Conservation (phyloP, 2,329 filamentous ascomycete species). For the Pseudogymnoascus sp. region DNA sequence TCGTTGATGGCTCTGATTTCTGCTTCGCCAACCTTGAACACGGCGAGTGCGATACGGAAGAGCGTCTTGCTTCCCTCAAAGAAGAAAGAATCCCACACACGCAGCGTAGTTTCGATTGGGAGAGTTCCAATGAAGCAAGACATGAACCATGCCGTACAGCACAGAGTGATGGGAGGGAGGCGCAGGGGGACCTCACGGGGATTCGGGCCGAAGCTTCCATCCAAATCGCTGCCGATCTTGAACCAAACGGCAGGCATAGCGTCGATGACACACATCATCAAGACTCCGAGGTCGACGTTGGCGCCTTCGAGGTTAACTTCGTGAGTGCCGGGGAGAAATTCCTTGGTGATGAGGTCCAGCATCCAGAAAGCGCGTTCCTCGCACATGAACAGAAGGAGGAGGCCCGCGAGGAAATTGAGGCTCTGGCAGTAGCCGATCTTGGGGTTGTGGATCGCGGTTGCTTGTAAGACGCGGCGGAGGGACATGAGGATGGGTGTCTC, state of each 20-base stretch:
- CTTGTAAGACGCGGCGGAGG: conserved; percentile 76
- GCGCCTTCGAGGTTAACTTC: conserved; percentile 84
- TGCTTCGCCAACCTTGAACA: conserved; percentile 80
- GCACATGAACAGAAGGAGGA: conserved; percentile 79
- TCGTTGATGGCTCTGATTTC: conserved; percentile 74
- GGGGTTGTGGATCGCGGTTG: conserved; percentile 86
- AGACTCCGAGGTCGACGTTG: conserved; percentile 86
- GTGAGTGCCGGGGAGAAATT: conserved; percentile 85
- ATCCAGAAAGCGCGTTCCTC: conserved; percentile 93
- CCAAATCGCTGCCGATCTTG: conserved; percentile 75
- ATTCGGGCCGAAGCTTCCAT: conserved; percentile 30
- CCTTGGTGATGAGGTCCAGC: conserved; percentile 81
- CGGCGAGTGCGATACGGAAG: conserved; percentile 81
- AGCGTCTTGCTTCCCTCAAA: conserved; percentile 92
- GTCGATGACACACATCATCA: conserved; percentile 81
- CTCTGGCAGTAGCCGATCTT: conserved; percentile 93
- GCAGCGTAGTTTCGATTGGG: conserved; percentile 82
- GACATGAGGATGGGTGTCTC: conserved; percentile 76
- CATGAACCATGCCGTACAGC: conserved; percentile 97
- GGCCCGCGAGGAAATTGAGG: conserved; percentile 86
- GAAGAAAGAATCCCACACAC: conserved; percentile 93
- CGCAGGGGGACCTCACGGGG: conserved; percentile 33
- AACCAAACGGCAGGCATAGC: conserved; percentile 76
- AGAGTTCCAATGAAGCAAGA: conserved; percentile 89
- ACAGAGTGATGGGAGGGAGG: conserved; percentile 82